Evolutionary conservation across 1,284 basidiomycete genomes (phyloP).

Genomic region (Puccinia triticina): DNA sequence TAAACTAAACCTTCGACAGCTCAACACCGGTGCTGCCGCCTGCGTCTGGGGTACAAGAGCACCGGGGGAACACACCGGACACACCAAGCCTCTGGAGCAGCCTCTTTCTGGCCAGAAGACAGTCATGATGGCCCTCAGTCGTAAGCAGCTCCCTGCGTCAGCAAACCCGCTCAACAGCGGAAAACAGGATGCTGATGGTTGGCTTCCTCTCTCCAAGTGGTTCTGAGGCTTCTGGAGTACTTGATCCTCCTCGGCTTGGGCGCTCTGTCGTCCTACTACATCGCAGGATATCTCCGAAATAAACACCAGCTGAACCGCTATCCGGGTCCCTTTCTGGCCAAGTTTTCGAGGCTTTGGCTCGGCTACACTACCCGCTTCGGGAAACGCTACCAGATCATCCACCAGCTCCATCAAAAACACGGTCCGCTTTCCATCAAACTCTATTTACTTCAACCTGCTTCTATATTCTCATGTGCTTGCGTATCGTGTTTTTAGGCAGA

Average conservation of each 20-base stretch:
- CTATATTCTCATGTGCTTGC: conserved; percentile 35
- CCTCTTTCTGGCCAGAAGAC: no score
- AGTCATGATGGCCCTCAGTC: no score
- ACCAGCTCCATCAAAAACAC: conserved; percentile 74
- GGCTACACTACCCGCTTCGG: conserved; percentile 70
- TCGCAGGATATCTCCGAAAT: conserved; percentile 4
- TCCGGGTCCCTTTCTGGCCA: conserved; percentile 76
- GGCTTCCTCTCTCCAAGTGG: no score
- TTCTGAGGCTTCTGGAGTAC: neutral
- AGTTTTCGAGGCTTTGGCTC: conserved; percentile 77
- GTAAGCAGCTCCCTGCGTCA: no score
- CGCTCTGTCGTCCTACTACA: conserved; percentile 1
- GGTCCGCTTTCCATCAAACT: conserved; percentile 68
- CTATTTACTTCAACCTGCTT: neutral
- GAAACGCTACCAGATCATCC: conserved; percentile 75
- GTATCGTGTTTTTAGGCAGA: conserved; percentile 64
- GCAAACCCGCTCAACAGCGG: no score
- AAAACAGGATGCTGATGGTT: no score
- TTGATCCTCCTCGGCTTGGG: neutral
- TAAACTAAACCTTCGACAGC: no score
- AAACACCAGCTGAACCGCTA: conserved; percentile 17
- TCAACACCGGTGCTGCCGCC: no score
- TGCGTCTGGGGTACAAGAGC: no score
- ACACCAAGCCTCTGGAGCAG: no score
- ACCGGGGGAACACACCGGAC: no score